Evolutionary conservation across 805 yeast species (phyloP).

Genomic region (Candida schatavii): DNA sequence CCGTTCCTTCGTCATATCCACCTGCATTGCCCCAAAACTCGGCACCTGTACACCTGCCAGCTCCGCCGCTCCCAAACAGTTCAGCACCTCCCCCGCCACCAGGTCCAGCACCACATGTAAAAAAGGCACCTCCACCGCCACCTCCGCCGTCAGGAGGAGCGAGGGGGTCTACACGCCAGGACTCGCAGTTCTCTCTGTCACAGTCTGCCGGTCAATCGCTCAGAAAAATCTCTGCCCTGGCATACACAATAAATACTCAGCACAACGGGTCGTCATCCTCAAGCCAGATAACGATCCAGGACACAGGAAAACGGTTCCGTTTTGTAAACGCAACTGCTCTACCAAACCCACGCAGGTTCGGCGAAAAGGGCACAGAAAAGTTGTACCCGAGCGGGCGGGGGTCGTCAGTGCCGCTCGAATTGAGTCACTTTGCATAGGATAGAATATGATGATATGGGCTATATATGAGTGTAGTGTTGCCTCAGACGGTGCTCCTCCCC

Average conservation of each 20-base stretch:
- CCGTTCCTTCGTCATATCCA: constrained; percentile 20
- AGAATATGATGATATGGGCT: no score
- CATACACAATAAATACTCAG: constrained; percentile 55
- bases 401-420: constrained; percentile 79
- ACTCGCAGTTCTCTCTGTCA: constrained; percentile 30
- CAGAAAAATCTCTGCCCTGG: constrained; percentile 61
- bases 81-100: no score
- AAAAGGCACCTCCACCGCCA: constrained; percentile 16
- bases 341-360: constrained; percentile 85
- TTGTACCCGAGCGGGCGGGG: constrained; percentile 96
- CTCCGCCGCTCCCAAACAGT: no score
- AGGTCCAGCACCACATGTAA: no score
- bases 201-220: constrained; percentile 49
- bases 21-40: no score
- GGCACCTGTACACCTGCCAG: no score
- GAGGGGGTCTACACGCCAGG: constrained; percentile 12
- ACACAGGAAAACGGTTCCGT: constrained; percentile 52
- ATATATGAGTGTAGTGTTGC: no score
- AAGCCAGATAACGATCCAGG: constrained; percentile 54
- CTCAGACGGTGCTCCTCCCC: no score
- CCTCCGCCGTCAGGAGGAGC: constrained; percentile 25
- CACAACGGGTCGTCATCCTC: constrained; percentile 17
- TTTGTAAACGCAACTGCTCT: constrained; percentile 66
- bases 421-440: no score
- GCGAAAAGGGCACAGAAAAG: constrained; percentile 55